These are phyloP conservation scores for Hymenoscyphus repandus DNA, from an alignment of 2,329 filamentous ascomycete genomes.

Conservation along the genomic window DNA sequence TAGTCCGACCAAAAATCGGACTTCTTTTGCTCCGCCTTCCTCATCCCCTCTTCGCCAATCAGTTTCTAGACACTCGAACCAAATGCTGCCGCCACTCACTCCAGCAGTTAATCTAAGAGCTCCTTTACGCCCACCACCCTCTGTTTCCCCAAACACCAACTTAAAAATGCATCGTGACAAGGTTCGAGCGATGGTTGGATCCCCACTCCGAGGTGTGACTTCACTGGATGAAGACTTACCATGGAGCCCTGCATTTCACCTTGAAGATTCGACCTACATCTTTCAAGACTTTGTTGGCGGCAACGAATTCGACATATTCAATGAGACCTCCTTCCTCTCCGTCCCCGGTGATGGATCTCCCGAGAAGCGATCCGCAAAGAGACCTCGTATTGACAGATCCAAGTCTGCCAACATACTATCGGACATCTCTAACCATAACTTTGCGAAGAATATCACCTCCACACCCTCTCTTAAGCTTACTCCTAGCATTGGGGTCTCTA, in stretches of 20 bases:
- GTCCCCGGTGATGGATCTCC: constrained; percentile 56
- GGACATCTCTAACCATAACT: constrained; percentile 43
- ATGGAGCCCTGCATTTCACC: constrained; percentile 63
- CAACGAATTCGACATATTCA: constrained; percentile 58
- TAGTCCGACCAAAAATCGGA: constrained; percentile 71
- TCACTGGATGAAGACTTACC: constrained; percentile 47
- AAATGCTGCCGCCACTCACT: constrained; percentile 72
- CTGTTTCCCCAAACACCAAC: constrained; percentile 89
- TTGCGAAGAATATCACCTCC: constrained; percentile 47
- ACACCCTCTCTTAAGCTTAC: constrained; percentile 47
- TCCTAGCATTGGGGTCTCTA: constrained; percentile 28
- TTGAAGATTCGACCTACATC: constrained; percentile 54
- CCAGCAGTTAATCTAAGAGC: constrained; percentile 77
- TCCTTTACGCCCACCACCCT: constrained; percentile 53
- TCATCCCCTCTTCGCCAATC: constrained; percentile 62
- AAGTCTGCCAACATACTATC: constrained; percentile 56
- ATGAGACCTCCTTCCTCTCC: constrained; percentile 40
- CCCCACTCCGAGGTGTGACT: constrained; percentile 56
- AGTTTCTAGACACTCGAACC: constrained; percentile 42
- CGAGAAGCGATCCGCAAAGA: constrained; percentile 56
- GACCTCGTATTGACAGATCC: constrained; percentile 57
- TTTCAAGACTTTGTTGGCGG: constrained; percentile 41
- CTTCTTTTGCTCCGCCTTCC: constrained; percentile 43
- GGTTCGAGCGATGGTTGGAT: constrained; percentile 76
- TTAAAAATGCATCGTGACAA: constrained; percentile 80